phyloP scores from a whole-genome alignment of 768 basidiomycete genomes.

The Phaeolepiota aurea region DNA sequence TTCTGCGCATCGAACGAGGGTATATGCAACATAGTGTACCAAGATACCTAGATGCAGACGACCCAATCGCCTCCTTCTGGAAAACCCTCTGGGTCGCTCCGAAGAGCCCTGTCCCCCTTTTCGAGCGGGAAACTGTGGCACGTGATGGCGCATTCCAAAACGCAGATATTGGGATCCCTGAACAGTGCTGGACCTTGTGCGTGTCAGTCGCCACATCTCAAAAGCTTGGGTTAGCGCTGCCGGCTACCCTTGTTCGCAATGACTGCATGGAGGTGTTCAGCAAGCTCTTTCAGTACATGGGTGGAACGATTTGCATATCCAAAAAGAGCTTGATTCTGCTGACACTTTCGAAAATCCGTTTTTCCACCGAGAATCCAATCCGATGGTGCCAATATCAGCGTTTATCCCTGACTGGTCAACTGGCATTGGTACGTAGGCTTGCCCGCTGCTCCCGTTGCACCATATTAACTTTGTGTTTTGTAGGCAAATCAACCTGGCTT shows the following conservation, averaged over 20 bases:
- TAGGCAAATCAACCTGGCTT: constrained; percentile 1
- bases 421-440: background rate
- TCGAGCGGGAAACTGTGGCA: background rate
- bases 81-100: background rate
- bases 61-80: too few relatives aligned
- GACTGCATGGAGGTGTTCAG: background rate
- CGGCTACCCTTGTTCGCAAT: background rate
- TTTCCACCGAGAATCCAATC: background rate
- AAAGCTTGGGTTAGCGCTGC: background rate
- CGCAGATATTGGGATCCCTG: background rate
- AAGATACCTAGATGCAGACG: too few relatives aligned
- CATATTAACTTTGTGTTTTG: background rate
- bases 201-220: background rate
- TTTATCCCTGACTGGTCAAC: background rate
- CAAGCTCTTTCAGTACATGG: background rate
- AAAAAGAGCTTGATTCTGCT: background rate
- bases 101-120: background rate
- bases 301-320: background rate
- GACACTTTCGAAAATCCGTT: background rate
- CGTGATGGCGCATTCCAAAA: background rate
- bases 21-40: too few relatives aligned
- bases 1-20: too few relatives aligned
- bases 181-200: background rate
- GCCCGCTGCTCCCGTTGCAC: background rate
- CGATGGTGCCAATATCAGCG: background rate